Base-by-base conservation (phyloP, 1,139 yeast species). In the Zygosaccharomyces sapae region DNA sequence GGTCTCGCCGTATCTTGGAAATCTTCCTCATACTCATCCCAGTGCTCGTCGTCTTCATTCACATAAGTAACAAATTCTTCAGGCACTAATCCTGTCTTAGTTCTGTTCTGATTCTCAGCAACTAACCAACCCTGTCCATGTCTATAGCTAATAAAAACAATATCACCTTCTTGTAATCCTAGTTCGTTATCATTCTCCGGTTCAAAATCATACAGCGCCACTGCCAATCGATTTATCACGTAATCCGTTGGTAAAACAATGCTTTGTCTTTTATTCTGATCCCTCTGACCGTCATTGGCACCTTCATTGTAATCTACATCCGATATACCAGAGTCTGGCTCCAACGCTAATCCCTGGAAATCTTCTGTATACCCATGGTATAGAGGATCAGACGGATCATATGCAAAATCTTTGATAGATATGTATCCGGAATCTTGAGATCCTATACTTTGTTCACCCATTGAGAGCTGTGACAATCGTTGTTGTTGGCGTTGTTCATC, bases 101-200 rank as follows among this genome's bases (percentile, higher is more conserved):
- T 59, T 31, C 61, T 55, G 20, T 50, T 55, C 19, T 55, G 49
- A 48, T 62, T 61, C 47, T 66, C 68, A 0, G 97, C 97, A 43
- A 92, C 97, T 4, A 94, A 74, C 99, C 98, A 92, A 5, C 99
- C 99, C 65, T 92, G 97, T 18, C 97, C 97, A 65, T 92, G 96
- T 53, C 95, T 78, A 66, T 90, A 90, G 50, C 85, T 81, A 29
- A 92, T 85, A 79, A 92, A 84, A 3, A 94, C 80, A 16, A 80
- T 67, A 67, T 92, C 97, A 34, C 96, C 96, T 58, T 86, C 95
- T 6, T 67, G 68, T 36, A 92, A 70, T 10, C 77, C 80, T 45
- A 90, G 81, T 61, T 92, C 99, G 65, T 92, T 92, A 57, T 88
- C 96, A 66, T 92, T 92, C 63, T 92, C 97, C 0, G 98, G 96